Conservation (phyloP, 345 rosid genomes). For the Gossypium sturtianum region DNA sequence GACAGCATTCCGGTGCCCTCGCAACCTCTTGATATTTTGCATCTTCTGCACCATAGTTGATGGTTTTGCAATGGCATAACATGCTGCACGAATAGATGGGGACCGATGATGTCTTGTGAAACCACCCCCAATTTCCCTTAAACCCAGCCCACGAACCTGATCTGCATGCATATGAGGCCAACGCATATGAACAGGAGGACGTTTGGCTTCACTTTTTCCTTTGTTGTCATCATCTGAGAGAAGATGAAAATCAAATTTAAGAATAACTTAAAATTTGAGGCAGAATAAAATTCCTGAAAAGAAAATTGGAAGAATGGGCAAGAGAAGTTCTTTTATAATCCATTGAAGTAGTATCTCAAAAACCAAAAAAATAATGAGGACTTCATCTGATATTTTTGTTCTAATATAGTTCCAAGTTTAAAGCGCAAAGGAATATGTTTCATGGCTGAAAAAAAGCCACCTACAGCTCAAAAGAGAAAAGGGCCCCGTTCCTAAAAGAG, state of each 20-base stretch:
- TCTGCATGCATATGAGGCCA: constrained; percentile 96
- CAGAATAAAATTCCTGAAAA: background rate
- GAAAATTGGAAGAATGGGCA: background rate
- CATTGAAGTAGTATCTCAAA: background rate
- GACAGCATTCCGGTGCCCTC: constrained; percentile 97
- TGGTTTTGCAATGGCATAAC: constrained; percentile 92
- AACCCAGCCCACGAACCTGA: constrained; percentile 80
- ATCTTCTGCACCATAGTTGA: constrained; percentile 89
- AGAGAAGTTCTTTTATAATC: background rate
- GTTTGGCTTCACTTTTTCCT: constrained; percentile 28
- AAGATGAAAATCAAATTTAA: constrained; percentile 12
- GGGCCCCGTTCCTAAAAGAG: constrained; percentile 76
- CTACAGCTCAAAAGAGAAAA: constrained; percentile 87
- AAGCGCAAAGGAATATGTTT: background rate
- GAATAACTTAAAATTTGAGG: constrained; percentile 6
- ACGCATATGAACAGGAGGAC: constrained; percentile 66
- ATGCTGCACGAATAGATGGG: constrained; percentile 90
- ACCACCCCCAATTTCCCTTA: constrained; percentile 99
- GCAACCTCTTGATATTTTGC: constrained; percentile 85
- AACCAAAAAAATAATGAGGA: background rate
- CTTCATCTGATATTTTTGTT: background rate
- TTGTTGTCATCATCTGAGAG: constrained; percentile 49
- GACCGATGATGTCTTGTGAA: constrained; percentile 91
- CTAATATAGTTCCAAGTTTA: background rate
- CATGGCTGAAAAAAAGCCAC: constrained; percentile 29